phyloP scores from a whole-genome alignment of 495 filamentous ascomycete genomes.

The Xylaria curta region DNA sequence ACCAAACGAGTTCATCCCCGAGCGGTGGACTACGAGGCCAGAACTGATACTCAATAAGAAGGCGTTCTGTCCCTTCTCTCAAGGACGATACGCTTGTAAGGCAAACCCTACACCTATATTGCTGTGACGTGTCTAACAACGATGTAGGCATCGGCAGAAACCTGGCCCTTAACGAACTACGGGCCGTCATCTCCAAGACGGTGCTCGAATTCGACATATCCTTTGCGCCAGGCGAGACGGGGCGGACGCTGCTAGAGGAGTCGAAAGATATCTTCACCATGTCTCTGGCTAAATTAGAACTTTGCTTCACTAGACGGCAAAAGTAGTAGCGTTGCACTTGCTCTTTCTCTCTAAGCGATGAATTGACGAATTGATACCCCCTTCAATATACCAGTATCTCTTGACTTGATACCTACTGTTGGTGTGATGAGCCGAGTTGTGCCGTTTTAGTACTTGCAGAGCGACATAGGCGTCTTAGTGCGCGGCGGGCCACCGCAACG shows the following conservation, averaged over 20 bases:
- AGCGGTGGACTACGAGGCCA: constrained; percentile 50
- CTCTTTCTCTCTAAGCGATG: not conserved
- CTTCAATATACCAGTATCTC: constrained; percentile 1
- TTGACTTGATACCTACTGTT: not conserved
- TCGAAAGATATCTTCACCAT: constrained; percentile 35
- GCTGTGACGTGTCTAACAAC: not conserved
- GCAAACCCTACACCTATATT: not conserved
- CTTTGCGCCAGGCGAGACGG: constrained; percentile 43
- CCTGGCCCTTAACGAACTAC: constrained; percentile 47
- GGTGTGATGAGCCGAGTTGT: not conserved
- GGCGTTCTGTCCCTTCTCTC: constrained; percentile 44
- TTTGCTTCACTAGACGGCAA: constrained; percentile 28
- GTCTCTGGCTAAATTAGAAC: constrained; percentile 29
- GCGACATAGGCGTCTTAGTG: not conserved
- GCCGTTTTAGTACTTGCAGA: not conserved
- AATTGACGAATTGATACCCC: constrained; percentile 14
- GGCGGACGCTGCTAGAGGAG: constrained; percentile 32
- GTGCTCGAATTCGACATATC: constrained; percentile 44
- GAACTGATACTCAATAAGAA: constrained; percentile 44
- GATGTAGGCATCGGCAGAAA: constrained; percentile 36
- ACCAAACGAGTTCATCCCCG: constrained; percentile 50
- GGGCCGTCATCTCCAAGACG: constrained; percentile 45
- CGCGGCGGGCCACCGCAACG: not conserved
- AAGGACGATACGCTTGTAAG: constrained; percentile 25
- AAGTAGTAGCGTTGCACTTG: not conserved